These are phyloP conservation scores for Irpex sp. DNA, from an alignment of 1,284 basidiomycete species.

Conservation along the genomic window DNA sequence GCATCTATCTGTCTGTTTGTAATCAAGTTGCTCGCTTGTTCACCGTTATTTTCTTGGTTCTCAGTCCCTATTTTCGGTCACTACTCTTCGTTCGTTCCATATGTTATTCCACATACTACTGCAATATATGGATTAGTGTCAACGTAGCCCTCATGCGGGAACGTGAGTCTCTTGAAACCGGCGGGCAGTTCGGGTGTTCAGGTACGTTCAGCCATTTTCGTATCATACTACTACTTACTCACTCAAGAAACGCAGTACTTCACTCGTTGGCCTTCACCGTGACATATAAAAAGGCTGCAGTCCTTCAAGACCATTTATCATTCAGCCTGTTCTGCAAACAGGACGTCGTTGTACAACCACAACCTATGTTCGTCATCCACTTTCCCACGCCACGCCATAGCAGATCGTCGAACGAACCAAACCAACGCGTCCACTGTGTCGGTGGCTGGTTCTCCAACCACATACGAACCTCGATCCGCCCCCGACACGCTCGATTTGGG, in stretches of 20 bases:
- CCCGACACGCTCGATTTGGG: background rate
- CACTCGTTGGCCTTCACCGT: too few relatives aligned
- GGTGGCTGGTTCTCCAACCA: background rate
- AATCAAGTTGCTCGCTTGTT: background rate
- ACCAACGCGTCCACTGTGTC: background rate
- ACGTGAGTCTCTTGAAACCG: too few relatives aligned
- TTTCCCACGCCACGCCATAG: background rate
- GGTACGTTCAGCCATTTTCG: too few relatives aligned
- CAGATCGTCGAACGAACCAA: background rate
- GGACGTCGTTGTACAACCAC: background rate
- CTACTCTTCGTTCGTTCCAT: background rate
- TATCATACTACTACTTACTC: too few relatives aligned
- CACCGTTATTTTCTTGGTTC: background rate
- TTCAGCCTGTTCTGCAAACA: background rate
- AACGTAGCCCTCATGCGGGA: background rate
- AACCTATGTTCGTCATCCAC: background rate
- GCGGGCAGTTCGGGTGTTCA: too few relatives aligned
- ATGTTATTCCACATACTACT: background rate
- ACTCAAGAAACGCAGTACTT: too few relatives aligned
- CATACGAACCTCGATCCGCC: background rate
- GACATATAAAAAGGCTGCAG: background rate
- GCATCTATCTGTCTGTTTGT: background rate
- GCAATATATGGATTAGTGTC: background rate
- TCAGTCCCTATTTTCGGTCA: background rate
- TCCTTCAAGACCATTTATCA: too few relatives aligned